Evolutionary conservation across 257 asterid species (phyloP).

Genomic region (Fraxinus anomala): DNA sequence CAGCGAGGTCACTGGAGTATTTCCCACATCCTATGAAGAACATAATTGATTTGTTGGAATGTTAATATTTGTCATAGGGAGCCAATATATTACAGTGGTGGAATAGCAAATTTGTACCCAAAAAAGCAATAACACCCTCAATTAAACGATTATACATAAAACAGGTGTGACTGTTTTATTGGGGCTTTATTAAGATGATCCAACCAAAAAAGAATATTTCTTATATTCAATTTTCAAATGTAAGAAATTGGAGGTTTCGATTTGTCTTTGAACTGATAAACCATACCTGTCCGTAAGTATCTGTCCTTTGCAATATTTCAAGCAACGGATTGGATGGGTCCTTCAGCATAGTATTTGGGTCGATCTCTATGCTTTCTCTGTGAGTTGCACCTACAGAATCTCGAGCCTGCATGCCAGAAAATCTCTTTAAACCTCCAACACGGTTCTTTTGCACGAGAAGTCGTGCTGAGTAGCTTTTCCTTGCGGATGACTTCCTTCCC

Average conservation of each 20-base stretch:
- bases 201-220: no score
- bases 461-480: slow-evolving; percentile 36
- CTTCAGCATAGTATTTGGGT: slow-evolving; percentile 18
- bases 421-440: slow-evolving; percentile 38
- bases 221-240: not conserved
- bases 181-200: not conserved
- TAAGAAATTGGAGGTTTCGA: not conserved
- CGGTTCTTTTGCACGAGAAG: slow-evolving; percentile 35
- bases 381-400: slow-evolving; percentile 26
- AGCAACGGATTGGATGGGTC: slow-evolving; percentile 1
- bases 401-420: slow-evolving; percentile 28
- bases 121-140: not conserved
- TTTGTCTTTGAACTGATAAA: not conserved
- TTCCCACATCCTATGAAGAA: slow-evolving; percentile 31
- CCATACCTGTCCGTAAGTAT: slow-evolving; percentile 7
- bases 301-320: slow-evolving; percentile 17
- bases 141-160: not conserved
- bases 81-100: not conserved
- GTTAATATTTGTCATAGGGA: not conserved
- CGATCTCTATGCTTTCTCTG: slow-evolving; percentile 11
- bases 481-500: slow-evolving; percentile 33
- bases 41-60: slow-evolving; percentile 3
- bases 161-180: not conserved
- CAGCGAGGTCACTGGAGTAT: slow-evolving; percentile 12
- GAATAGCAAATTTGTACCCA: not conserved